Evolutionary conservation across 805 yeast species (phyloP).

Genomic region (Clavispora asparagi): DNA sequence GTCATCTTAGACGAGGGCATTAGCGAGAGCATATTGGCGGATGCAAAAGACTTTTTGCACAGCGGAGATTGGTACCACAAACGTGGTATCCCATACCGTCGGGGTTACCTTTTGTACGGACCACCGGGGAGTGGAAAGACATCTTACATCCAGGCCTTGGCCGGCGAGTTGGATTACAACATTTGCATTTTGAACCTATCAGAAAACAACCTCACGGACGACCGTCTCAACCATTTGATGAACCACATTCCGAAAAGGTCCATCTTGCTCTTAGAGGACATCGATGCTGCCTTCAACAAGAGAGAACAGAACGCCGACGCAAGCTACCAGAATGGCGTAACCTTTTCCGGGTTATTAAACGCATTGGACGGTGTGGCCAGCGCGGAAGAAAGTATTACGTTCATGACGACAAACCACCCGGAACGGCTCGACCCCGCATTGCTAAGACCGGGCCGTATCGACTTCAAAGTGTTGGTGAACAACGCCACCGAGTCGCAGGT

Average conservation of each 20-base stretch:
- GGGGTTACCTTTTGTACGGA: conserved; percentile 91
- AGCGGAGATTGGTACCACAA: conserved; percentile 91
- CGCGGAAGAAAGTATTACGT: conserved; percentile 92
- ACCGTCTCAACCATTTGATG: conserved; percentile 89
- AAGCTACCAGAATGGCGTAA: conserved; percentile 83
- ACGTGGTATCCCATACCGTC: conserved; percentile 94
- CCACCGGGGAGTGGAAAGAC: conserved; percentile 99
- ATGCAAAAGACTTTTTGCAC: conserved; percentile 72
- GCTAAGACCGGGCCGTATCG: conserved; percentile 92
- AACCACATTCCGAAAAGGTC: conserved; percentile 92
- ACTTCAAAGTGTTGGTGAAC: conserved; percentile 72
- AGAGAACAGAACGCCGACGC: conserved; percentile 71
- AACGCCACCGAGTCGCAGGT: conserved; percentile 86
- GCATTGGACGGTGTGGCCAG: conserved; percentile 97
- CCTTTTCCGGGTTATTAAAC: conserved; percentile 89
- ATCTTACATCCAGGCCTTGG: conserved; percentile 91
- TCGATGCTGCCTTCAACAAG: conserved; percentile 91
- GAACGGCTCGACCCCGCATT: conserved; percentile 90
- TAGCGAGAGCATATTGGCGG: conserved; percentile 58
- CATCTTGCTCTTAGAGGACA: conserved; percentile 79
- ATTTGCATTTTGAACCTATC: conserved; percentile 89
- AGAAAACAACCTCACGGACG: conserved; percentile 90
- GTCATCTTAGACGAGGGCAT: conserved; percentile 80
- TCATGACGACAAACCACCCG: conserved; percentile 98
- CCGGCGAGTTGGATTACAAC: conserved; percentile 93